Conservation (phyloP, 208 protist genomes). For the Leishmania turanica region DNA sequence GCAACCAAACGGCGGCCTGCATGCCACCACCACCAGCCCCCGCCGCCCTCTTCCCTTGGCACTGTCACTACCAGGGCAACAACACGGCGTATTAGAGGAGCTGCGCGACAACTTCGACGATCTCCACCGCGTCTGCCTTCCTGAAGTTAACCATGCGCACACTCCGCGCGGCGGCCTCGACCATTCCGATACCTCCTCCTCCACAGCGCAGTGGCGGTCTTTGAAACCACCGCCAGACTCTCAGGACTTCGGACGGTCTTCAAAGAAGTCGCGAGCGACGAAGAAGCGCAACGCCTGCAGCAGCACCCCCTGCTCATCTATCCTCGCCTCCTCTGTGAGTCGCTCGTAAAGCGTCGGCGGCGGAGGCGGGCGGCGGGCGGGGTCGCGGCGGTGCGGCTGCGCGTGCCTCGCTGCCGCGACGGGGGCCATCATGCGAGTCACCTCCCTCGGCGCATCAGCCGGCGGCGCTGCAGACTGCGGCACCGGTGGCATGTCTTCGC, state of each 20-base stretch:
- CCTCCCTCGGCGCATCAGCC: conserved; percentile 26
- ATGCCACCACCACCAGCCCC: background rate
- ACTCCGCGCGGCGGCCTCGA: background rate
- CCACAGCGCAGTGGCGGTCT: background rate
- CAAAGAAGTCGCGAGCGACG: conserved; percentile 71
- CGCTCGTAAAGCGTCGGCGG: conserved; percentile 70
- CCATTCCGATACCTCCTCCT: background rate
- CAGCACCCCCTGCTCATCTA: conserved; percentile 74
- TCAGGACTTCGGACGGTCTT: conserved; percentile 6
- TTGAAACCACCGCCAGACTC: background rate
- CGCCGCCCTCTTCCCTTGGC: background rate
- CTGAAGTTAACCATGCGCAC: background rate
- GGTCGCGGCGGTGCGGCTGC: conserved; percentile 26
- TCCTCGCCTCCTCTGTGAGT: conserved; percentile 67
- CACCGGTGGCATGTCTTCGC: conserved; percentile 41
- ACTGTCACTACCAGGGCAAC: background rate
- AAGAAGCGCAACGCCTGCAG: conserved; percentile 89
- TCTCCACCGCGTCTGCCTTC: background rate
- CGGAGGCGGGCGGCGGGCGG: conserved; percentile 17
- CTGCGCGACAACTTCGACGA: background rate
- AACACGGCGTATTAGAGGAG: background rate
- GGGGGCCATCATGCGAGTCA: conserved; percentile 65
- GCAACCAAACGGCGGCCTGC: background rate
- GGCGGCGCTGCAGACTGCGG: conserved; percentile 26
- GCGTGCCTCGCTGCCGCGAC: conserved; percentile 56